phyloP scores from a whole-genome alignment of 345 rosid species.

The Salix suchowensis region DNA sequence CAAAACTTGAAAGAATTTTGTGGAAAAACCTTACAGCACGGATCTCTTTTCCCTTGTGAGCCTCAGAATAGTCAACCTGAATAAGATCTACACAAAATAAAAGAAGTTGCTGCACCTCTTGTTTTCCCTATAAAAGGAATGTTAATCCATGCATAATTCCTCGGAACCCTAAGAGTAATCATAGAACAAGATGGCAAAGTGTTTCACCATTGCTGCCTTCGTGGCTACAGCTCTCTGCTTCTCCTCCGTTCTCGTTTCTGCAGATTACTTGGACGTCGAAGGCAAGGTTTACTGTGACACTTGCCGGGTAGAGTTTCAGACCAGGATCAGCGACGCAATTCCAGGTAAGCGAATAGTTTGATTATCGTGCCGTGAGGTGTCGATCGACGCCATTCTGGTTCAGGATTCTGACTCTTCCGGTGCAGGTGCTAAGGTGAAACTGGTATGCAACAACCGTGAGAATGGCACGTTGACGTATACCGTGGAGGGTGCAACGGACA shows the following conservation, averaged over 20 bases:
- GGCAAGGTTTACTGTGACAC: conserved; percentile 24
- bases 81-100: background rate
- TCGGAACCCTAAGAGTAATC: background rate
- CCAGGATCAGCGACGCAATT: conserved; percentile 6
- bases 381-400: background rate
- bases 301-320: conserved; percentile 24
- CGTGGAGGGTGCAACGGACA: background rate
- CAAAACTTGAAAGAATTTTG: background rate
- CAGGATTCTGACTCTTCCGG: background rate
- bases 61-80: background rate
- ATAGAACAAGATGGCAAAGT: conserved; percentile 13
- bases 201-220: background rate
- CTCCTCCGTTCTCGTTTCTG: conserved; percentile 1
- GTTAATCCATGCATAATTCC: background rate
- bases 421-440: conserved; percentile 10
- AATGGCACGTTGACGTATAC: background rate
- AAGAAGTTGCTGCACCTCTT: background rate
- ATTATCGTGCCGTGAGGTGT: too few relatives aligned
- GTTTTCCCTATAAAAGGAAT: background rate
- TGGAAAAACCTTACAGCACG: background rate
- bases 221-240: conserved; percentile 13
- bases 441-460: conserved; percentile 14
- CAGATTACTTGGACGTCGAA: conserved; percentile 1
- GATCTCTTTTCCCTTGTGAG: background rate
- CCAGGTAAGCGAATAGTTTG: background rate